A percentile compares a stretch with the other conserved stretches of the same genome.
Conservation (phyloP, 345 rosid species). For the Cochlearia excelsa region DNA sequence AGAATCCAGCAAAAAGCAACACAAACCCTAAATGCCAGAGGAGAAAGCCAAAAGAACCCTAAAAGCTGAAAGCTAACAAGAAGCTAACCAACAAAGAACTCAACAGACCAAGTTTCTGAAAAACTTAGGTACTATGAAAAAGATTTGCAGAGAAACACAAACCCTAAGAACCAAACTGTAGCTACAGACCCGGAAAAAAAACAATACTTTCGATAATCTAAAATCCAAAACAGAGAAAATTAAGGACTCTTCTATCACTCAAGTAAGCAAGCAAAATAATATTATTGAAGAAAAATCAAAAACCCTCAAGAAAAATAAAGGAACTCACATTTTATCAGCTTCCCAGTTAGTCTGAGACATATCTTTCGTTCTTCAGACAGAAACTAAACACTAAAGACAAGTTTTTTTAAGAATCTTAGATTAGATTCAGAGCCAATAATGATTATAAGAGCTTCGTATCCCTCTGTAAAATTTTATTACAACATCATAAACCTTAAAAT, state of each 20-base stretch:
- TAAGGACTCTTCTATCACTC: neutral
- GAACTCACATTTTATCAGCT: conserved; percentile 97
- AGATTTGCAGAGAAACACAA: conserved; percentile 12
- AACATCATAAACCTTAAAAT: conserved; percentile 23
- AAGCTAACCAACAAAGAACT: conserved; percentile 24
- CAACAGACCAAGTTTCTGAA: neutral
- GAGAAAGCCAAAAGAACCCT: conserved; percentile 13
- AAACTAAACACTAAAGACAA: conserved; percentile 36
- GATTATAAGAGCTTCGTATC: conserved; percentile 21
- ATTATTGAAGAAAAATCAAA: conserved; percentile 2
- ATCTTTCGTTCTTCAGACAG: conserved; percentile 29
- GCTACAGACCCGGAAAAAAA: neutral
- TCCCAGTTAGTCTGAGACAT: conserved; percentile 99
- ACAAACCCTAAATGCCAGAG: conserved; percentile 19
- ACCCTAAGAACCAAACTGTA: conserved; percentile 45
- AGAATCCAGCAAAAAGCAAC: conserved; percentile 13
- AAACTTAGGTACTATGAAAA: conserved; percentile 3
- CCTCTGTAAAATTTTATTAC: conserved; percentile 29
- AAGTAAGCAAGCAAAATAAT: neutral
- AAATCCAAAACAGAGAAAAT: conserved; percentile 35
- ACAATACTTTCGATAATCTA: conserved; percentile 29
- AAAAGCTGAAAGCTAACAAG: neutral
- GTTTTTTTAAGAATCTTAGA: conserved; percentile 41
- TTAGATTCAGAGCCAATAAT: conserved; percentile 32
- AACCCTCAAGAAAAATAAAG: conserved; percentile 14